Evolutionary conservation across 441 rosid species (phyloP).

Genomic region (Macaranga tanarius): DNA sequence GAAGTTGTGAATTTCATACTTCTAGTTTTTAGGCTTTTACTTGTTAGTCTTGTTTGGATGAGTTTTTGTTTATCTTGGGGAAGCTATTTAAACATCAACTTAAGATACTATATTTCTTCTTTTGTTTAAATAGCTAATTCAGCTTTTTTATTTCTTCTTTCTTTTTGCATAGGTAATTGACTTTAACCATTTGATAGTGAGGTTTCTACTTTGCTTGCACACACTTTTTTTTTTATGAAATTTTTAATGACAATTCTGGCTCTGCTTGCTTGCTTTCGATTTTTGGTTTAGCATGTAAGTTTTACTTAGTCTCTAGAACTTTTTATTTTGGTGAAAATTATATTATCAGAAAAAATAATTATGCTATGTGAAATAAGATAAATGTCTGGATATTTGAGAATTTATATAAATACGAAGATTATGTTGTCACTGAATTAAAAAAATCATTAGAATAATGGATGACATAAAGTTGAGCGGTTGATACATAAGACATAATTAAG

Average conservation of each 20-base stretch:
- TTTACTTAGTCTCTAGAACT: slow-evolving; percentile 2
- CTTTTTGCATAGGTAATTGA: slow-evolving; percentile 10
- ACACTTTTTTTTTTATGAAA: slow-evolving; percentile 72
- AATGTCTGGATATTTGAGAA: too few relatives aligned
- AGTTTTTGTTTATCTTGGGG: background rate
- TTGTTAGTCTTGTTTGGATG: background rate
- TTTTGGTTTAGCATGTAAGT: slow-evolving; percentile 84
- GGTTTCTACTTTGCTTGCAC: slow-evolving; percentile 73
- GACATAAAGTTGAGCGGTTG: too few relatives aligned
- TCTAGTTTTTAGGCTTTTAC: slow-evolving; percentile 6
- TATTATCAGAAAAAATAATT: background rate
- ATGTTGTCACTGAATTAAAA: slow-evolving; percentile 6
- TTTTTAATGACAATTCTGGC: slow-evolving; percentile 50
- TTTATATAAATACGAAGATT: background rate
- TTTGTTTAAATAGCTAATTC: too few relatives aligned
- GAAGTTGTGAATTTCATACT: background rate
- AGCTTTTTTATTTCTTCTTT: background rate
- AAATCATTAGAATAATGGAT: background rate
- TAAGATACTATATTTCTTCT: too few relatives aligned
- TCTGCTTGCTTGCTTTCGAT: slow-evolving; percentile 69
- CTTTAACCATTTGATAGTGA: slow-evolving; percentile 49
- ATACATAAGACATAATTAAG: background rate
- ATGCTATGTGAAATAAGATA: background rate
- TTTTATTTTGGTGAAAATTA: background rate
- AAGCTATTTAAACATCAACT: too few relatives aligned